Evolutionary conservation across 768 basidiomycete genomes (phyloP).

Genomic region (Collybia nuda): DNA sequence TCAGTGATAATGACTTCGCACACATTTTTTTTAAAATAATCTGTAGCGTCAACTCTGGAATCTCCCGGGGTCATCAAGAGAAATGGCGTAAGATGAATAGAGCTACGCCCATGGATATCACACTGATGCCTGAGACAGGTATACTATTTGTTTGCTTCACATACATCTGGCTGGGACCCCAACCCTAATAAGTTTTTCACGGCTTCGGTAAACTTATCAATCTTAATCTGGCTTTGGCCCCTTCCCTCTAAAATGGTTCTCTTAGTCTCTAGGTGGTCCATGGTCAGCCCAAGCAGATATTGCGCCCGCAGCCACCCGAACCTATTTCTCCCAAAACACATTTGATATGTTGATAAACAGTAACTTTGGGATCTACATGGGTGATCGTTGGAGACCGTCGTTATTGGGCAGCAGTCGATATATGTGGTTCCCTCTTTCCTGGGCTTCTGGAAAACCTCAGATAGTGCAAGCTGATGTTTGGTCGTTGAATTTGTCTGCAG

Average conservation of each 20-base stretch:
- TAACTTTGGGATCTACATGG: conserved; percentile 57
- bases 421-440: conserved; percentile 62
- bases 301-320: conserved; percentile 46
- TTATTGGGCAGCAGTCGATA: conserved; percentile 57
- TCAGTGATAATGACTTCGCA: conserved; percentile 15
- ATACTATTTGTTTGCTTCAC: conserved; percentile 60
- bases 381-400: conserved; percentile 59
- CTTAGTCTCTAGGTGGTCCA: conserved; percentile 49
- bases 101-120: neutral
- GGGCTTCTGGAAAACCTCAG: conserved; percentile 52
- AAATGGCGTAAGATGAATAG: conserved; percentile 36
- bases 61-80: conserved; percentile 63
- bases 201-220: conserved; percentile 36
- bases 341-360: conserved; percentile 50
- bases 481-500: conserved; percentile 49
- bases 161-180: conserved; percentile 58
- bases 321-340: conserved; percentile 63
- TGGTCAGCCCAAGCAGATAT: conserved; percentile 61
- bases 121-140: conserved; percentile 24
- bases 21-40: neutral
- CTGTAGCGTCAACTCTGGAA: conserved; percentile 53
- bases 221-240: neutral
- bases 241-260: neutral
- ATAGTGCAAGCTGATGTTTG: conserved; percentile 58
- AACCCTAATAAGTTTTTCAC: conserved; percentile 63